Base-by-base conservation (phyloP, 2,329 filamentous ascomycete species). In the Penicillium sp. region DNA sequence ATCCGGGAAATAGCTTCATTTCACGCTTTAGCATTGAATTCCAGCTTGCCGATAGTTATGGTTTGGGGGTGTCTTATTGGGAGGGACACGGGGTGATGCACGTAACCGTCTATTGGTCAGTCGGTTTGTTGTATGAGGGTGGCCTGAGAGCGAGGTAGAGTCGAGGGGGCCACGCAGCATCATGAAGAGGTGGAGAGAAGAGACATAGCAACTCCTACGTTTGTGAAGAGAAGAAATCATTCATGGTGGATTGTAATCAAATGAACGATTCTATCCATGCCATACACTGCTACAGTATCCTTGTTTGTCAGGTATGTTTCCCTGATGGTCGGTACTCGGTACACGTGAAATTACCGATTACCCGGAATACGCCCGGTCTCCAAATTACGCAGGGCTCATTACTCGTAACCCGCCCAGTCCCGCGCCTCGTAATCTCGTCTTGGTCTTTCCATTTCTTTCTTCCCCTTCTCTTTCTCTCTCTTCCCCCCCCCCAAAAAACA, bases 391-490 rank as follows among this genome's bases (percentile, higher is more conserved):
- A 60, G 60, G 52, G 59, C 61, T 25, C 30, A 63, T 65, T 68
- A 66, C 59, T 46, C 53, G 53, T 56, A 56, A 56, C 30, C 42
- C 53, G 53, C 19, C 19, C 13, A 3, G 37, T 45, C 40, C 33
- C 49, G 52, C 37, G 40, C 28, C 63, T 58, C 66, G 64, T 66
- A 63, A 60, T 68, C 63, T 64, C 61, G 61, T 69, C 64, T 67
- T 66, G 58, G 61, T 64, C 65, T 65, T 64, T 67, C 64, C 58
- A 65, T 65, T 68, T 67, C 59, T 64, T 64, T 66, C 60, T 61
- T 57, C 58, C 59, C 58, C 55, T 56, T 60, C 61, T 60, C 58
- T n/a, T 16, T 28, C 45, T 45, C 42, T 45, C 42, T 22, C 19
- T 22, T 1, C 19, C 19, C 19, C 19, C n/a, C 58, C 53, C 61